Base-by-base conservation (phyloP, 106 monocot genomes). In the Phalaenopsis aphrodite region DNA sequence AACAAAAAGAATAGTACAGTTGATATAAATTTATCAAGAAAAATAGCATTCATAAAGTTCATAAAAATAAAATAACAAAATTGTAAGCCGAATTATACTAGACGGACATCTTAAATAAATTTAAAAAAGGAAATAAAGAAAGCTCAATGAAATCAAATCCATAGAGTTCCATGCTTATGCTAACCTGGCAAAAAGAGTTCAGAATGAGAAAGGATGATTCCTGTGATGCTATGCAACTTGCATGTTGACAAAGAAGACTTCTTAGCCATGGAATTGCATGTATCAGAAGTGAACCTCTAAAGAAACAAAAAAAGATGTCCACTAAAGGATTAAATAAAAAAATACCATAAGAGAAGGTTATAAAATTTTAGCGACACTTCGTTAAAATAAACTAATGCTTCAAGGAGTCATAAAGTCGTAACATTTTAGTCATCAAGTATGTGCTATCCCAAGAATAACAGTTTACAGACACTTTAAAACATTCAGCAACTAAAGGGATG, bases 111-210 rank as follows among this genome's bases (percentile, higher is more conserved):
- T 12, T 71, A 71, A 71, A 6, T 24, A 69, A 24, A 69, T 37
- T 21, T 7, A 69, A 21, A 36, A 1, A 30, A 37, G 30, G 0
- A 30, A 30, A 68, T 12, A 24, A 71, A 38, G 2, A 71, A 41
- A 39, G 69, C 38, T 10, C 8, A 69, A 69, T 37, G 39, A 69
- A 37, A 69, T 37, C 11, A 74, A 43, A 74, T n/a, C 15, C 41
- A 69, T 69, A 12, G 17, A n/a, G 43, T 74, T 42, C 42, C 41
- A 80, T 57, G 42, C 41, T 21, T 8, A 14, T 45, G 43, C 76
- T 79, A 61, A 93, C 95, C 93, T 95, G 95, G 75, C 87, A 93
- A 42, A 95, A 72, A 82, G 89, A 87, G 74, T 95, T 95, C 42
- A 93, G 85, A 38, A 82, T 76, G 18, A 17, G 37, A 18, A 91